Evolutionary conservation across 1,284 basidiomycete species (phyloP), one percentile per base, ranked within the genome.

Genomic region (Pascua guehoae): DNA sequence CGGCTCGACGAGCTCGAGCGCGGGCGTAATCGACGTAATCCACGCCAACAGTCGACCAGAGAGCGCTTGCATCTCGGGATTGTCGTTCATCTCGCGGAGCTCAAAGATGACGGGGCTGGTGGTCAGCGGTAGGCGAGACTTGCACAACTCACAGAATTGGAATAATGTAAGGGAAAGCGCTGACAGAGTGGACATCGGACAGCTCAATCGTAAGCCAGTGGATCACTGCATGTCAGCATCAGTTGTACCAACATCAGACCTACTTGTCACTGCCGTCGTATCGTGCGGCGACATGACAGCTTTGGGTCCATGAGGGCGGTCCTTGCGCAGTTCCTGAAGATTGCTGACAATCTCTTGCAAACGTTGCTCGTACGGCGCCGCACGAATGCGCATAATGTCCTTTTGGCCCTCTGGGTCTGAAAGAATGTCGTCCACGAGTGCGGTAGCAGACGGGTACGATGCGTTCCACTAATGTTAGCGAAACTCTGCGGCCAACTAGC

Each of bases 201-300:
- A 91, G 68, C 18, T 84, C 81, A 65, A 86, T 83, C 71, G 84
- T 86, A 36, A 90, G 77, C 87, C 88, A 91, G 67, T 84, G 85
- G 78, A 88, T 87, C 18, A 88, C 81, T 12, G 52, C 12, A 32
- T n/a, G 37, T 46, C 17, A 40, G 17, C 9, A 38, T 32, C 24
- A 10, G 16, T 15, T 7, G 7, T 1, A 41, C n/a, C 48, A 5
- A 9, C 14, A 2, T 17, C 11, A 9, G 46, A 59, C 71, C 57
- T 36, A 72, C 72, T 62, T n/a, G 75, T 76, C n/a, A 69, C 60
- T 1, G 88, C 87, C 55, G 90, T 85, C 79, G 89, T 91, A 78
- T 96, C 92, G 73, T 95, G 95, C 79, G 85, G 85, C 5, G 89
- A 92, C 68, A 85, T 42, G 83, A 90, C 72, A 86, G 88, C 88